Base-by-base conservation (phyloP, 1,284 basidiomycete species). In the Rhodotorula sp. region DNA sequence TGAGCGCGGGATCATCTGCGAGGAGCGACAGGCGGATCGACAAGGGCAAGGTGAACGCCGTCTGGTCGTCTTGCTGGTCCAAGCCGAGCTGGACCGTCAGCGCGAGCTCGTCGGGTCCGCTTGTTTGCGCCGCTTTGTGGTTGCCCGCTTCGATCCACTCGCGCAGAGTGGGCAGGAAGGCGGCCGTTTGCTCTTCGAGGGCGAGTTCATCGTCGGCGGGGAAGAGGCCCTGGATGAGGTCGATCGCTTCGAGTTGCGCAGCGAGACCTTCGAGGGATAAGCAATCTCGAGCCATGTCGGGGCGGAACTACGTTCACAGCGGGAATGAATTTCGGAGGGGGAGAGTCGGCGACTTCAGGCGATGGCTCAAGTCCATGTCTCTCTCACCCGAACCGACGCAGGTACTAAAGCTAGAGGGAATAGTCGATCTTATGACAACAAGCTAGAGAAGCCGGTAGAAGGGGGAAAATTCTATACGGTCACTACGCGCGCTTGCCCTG, bases 241-340 rank as follows among this genome's bases (percentile, higher is more conserved):
- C 73, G 56, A 72, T 57, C 23, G 69, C 59, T 26, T 74, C 70
- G 26, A 68, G 63, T 28, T 74, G 73, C 1, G 60, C 15, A 6
- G 48, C 54, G 23, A 74, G 54, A 4, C 63, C 43, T 0, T 63
- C 63, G 5, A 31, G 8, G 1, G 65, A 50, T 8, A 59, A 19
- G 2, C 43, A 31, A 3, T 63, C 38, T 43, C 38, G 38, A 43
- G 38, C 10, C 38, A 43, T 43, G 38, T 43, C 38, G 38, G 38
- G 38, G 38, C 38, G 10, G 28, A 3, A 28, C 28, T 28, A 28
- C 28, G 28, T 28, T 28, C 28, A 28, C 28, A 28, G 28, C 28
- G 28, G 28, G 28, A 3, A 3, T 28, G 28, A 28, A 28, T 28
- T 28, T 28, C 28, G 28, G 28, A 28, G 28, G 28, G 28, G 28